Conservation (phyloP, 1,284 basidiomycete genomes). For the Coniferiporia weirii region DNA sequence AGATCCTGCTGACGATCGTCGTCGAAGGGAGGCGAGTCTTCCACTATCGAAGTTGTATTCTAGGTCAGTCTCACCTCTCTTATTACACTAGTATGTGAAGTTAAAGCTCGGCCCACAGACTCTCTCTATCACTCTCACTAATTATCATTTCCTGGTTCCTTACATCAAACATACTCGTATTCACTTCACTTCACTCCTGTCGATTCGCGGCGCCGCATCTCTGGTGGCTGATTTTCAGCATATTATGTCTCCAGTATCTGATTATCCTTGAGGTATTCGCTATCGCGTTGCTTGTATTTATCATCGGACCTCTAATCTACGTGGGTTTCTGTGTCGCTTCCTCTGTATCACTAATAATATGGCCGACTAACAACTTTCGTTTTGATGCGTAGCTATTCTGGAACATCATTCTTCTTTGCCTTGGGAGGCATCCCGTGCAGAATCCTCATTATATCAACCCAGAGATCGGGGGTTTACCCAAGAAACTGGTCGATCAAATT, state of each 20-base stretch:
- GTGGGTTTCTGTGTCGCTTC: conserved; percentile 41
- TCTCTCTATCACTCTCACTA: conserved; percentile 60
- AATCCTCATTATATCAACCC: conserved; percentile 66
- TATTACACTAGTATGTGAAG: conserved; percentile 3
- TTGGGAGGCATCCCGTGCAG: conserved; percentile 72
- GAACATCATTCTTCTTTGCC: conserved; percentile 68
- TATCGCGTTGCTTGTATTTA: conserved; percentile 67
- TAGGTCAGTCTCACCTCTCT: conserved; percentile 30
- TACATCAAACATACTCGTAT: conserved; percentile 69
- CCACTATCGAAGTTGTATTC: conserved; percentile 11
- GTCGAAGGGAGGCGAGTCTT: neutral
- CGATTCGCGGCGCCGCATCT: conserved; percentile 66
- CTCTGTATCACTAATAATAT: neutral
- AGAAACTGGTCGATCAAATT: conserved; percentile 64
- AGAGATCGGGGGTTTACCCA: conserved; percentile 68
- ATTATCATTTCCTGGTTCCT: conserved; percentile 75
- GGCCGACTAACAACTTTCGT: neutral
- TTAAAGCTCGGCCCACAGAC: conserved; percentile 30
- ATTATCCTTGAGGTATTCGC: conserved; percentile 68
- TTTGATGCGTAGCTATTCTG: conserved; percentile 51
- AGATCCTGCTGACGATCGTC: neutral
- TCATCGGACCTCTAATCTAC: conserved; percentile 70
- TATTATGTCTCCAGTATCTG: conserved; percentile 74
- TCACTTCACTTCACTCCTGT: conserved; percentile 67
- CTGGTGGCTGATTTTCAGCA: conserved; percentile 78